A percentile compares a stretch with the other conserved stretches of the same genome.
These are phyloP conservation scores for Chrysosporium keratinophilum DNA, from an alignment of 2,329 filamentous ascomycete species.

Conservation along the genomic window DNA sequence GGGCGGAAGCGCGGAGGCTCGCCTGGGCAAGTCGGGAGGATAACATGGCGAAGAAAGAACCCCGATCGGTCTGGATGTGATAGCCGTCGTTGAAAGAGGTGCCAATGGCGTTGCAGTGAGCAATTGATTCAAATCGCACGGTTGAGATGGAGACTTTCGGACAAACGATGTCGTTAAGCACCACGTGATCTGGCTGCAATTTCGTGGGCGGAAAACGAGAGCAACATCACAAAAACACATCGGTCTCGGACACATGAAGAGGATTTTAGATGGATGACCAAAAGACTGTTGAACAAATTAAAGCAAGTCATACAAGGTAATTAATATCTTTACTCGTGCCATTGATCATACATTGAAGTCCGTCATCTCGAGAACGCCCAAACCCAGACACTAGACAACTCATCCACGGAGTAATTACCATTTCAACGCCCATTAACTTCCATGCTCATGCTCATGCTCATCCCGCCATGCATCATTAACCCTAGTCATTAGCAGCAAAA, in stretches of 20 bases:
- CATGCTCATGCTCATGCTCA: slow-evolving; percentile 2
- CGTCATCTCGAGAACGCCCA: slow-evolving; percentile 6
- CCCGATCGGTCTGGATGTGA: slow-evolving; percentile 7
- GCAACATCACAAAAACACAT: no score
- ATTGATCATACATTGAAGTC: slow-evolving; percentile 10
- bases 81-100: neutral
- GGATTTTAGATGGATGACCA: no score
- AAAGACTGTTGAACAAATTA: neutral
- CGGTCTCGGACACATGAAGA: no score
- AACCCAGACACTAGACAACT: neutral
- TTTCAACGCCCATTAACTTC: slow-evolving; percentile 4
- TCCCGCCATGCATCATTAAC: neutral
- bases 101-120: slow-evolving; percentile 12
- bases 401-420: neutral
- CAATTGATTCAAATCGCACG: slow-evolving; percentile 10
- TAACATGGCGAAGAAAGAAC: slow-evolving; percentile 39
- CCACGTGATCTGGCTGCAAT: slow-evolving; percentile 6
- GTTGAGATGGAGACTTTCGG: slow-evolving; percentile 12
- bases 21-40: slow-evolving; percentile 47
- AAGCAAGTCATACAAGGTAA: slow-evolving; percentile 8
- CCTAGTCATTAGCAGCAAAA: neutral
- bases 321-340: slow-evolving; percentile 10
- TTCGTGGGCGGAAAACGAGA: neutral
- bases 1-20: slow-evolving; percentile 46
- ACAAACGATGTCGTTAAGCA: slow-evolving; percentile 7